Evolutionary conservation across 164 flowering plant genomes (phyloP).

Genomic region (Houttuynia cordata): DNA sequence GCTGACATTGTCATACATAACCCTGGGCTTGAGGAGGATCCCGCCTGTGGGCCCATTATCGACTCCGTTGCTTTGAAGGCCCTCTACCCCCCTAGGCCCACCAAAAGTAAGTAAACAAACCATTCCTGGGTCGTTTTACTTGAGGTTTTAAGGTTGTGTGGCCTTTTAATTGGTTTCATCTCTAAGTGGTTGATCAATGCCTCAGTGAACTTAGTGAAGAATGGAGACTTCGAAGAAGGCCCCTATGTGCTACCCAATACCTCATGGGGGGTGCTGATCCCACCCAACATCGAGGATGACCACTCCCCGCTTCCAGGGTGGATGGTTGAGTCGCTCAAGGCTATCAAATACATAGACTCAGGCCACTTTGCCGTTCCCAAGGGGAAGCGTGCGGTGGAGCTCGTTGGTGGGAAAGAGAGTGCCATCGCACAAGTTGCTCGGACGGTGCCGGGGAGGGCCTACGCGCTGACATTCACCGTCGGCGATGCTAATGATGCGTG

Average conservation of each 20-base stretch:
- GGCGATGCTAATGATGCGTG: conserved; percentile 67
- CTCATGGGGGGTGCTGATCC: conserved; percentile 62
- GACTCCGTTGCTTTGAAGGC: conserved; percentile 61
- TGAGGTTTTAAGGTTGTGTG: too few species aligned
- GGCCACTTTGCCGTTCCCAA: conserved; percentile 54
- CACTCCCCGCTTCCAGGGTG: conserved; percentile 74
- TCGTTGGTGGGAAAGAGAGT: conserved; percentile 77
- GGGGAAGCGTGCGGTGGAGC: conserved; percentile 64
- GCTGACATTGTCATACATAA: conserved; percentile 40
- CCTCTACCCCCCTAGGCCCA: conserved; percentile 54
- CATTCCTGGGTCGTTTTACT: not conserved
- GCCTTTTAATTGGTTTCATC: too few species aligned
- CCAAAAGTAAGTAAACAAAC: conserved; percentile 44
- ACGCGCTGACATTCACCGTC: conserved; percentile 42
- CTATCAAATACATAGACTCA: conserved; percentile 65
- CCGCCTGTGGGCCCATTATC: conserved; percentile 91
- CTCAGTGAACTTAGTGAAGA: conserved; percentile 60
- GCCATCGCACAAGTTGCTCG: conserved; percentile 50
- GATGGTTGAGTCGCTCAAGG: conserved; percentile 77
- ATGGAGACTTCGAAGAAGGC: conserved; percentile 81
- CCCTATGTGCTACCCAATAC: conserved; percentile 60
- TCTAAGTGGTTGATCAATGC: not conserved
- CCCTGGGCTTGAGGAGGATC: conserved; percentile 89
- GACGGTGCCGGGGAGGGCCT: conserved; percentile 33
- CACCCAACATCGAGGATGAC: conserved; percentile 74